Percentiles rank a stretch among this genome's conserved stretches.
Conservation (phyloP, 2,329 filamentous ascomycete species). For the Trichoderma atroviride region DNA sequence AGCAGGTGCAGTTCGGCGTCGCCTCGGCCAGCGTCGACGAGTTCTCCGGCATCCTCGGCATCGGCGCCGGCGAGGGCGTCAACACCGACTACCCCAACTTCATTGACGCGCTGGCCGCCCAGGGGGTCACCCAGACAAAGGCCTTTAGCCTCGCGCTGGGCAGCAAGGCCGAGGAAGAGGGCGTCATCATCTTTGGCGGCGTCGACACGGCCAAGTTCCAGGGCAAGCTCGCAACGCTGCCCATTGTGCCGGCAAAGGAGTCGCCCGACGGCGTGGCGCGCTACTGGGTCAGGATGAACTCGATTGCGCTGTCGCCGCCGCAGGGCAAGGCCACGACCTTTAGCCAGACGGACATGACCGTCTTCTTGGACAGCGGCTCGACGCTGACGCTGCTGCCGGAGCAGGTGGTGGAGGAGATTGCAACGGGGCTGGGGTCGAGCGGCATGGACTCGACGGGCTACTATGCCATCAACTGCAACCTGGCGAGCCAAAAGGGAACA, state of each 20-base stretch:
- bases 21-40: slow-evolving; percentile 55
- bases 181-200: slow-evolving; percentile 69
- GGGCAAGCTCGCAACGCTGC: slow-evolving; percentile 61
- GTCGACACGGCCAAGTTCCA: slow-evolving; percentile 66
- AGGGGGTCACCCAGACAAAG: slow-evolving; percentile 60
- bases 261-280: slow-evolving; percentile 58
- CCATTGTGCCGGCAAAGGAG: slow-evolving; percentile 59
- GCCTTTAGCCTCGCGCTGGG: slow-evolving; percentile 69
- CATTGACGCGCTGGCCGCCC: slow-evolving; percentile 52
- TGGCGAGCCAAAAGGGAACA: slow-evolving; percentile 45
- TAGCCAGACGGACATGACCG: slow-evolving; percentile 48
- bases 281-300: slow-evolving; percentile 56
- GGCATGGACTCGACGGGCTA: slow-evolving; percentile 46
- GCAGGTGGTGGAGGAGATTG: slow-evolving; percentile 53
- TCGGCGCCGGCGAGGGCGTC: slow-evolving; percentile 64
- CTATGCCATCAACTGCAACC: slow-evolving; percentile 50
- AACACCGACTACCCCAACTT: slow-evolving; percentile 55
- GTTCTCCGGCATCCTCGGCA: slow-evolving; percentile 68
- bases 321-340: slow-evolving; percentile 34
- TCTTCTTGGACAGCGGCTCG: slow-evolving; percentile 72
- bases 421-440: slow-evolving; percentile 51
- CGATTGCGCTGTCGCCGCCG: slow-evolving; percentile 47
- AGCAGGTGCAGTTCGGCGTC: slow-evolving; percentile 65
- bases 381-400: slow-evolving; percentile 69
- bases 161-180: slow-evolving; percentile 59